Base-by-base conservation (phyloP, 2,329 filamentous ascomycete species). In the Chaetoscypha palmicola region DNA sequence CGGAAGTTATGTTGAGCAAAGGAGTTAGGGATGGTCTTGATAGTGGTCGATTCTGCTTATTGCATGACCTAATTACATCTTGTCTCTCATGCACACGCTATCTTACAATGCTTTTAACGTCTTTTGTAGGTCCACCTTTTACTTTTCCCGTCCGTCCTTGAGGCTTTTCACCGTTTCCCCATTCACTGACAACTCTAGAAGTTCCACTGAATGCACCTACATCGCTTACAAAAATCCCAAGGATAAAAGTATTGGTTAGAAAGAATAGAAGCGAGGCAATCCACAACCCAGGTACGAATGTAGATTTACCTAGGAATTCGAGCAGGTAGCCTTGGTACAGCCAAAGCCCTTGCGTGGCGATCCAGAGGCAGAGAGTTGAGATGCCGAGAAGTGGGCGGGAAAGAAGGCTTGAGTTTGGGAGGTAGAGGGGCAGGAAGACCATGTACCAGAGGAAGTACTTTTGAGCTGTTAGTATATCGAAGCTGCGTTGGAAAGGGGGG, bases 401-500 rank as follows among this genome's bases (percentile, higher is more conserved):
- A 1, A 94, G 66, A 11, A 96, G 73, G 0, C 83, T 83, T 0
- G 90, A 96, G 28, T 68, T 68, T 0, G 91, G 89, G 0, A 98
- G 80, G 62, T 96, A 94, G 38, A 96, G 81, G 0, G 92, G 92
- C 2, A 97, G 71, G 56, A 98, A 86, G 52, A 96, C 79, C 66
- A 96, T 81, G 66, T 98, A 97, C 92, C 92, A 98, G 38, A 98
- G 76, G 64, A 98, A 98, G 64, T 98, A 98, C 88, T 95, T 39
- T 23, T 19, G 21, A 17, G 14, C 16, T 28, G 26, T 30, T 37
- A 38, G 40, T 9, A 34, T 33, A 26, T 5, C 8, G 16, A 9
- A 17, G 22, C 8, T 21, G 8, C 4, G 12, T 2, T 17, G 3
- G 22, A 14, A 12, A 26, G 10, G 36, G 16, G 14, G 8, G 26